Evolutionary conservation across 768 basidiomycete species (phyloP).

Genomic region (Leccinum disarticulatum): DNA sequence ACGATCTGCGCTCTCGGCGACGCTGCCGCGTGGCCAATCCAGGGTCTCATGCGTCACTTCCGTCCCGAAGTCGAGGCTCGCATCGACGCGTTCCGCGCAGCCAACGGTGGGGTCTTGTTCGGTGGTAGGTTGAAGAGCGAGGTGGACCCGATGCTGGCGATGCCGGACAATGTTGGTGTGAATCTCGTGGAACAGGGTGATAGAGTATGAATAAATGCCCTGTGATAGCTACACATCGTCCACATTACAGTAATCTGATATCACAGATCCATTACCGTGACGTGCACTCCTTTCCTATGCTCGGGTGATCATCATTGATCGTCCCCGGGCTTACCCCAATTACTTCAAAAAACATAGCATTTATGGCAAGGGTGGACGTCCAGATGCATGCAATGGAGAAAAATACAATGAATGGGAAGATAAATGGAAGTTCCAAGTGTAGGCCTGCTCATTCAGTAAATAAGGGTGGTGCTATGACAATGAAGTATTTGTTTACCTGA

Average conservation of each 20-base stretch:
- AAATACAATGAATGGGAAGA: too few relatives aligned
- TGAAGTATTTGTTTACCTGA: too few relatives aligned
- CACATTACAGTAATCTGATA: not conserved
- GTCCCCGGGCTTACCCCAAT: too few relatives aligned
- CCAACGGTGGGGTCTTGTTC: constrained; percentile 82
- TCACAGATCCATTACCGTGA: not conserved
- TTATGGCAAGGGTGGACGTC: too few relatives aligned
- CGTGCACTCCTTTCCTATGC: too few relatives aligned
- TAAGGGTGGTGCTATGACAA: too few relatives aligned
- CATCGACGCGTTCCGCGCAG: constrained; percentile 71
- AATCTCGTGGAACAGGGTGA: constrained; percentile 42
- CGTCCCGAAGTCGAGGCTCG: constrained; percentile 91
- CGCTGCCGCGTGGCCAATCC: constrained; percentile 98
- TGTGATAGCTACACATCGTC: constrained; percentile 1
- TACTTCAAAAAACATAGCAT: too few relatives aligned
- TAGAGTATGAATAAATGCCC: constrained; percentile 26
- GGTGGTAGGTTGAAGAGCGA: constrained; percentile 76
- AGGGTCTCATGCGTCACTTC: constrained; percentile 97
- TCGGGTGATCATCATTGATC: too few relatives aligned
- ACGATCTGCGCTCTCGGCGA: constrained; percentile 98
- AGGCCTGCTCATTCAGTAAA: too few relatives aligned
- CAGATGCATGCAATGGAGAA: too few relatives aligned
- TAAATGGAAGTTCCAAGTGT: too few relatives aligned
- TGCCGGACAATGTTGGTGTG: constrained; percentile 73
- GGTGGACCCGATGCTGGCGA: constrained; percentile 65